These are phyloP conservation scores for Phaeoacremonium minimum DNA, from an alignment of 2,329 filamentous ascomycete species.

Conservation along the genomic window DNA sequence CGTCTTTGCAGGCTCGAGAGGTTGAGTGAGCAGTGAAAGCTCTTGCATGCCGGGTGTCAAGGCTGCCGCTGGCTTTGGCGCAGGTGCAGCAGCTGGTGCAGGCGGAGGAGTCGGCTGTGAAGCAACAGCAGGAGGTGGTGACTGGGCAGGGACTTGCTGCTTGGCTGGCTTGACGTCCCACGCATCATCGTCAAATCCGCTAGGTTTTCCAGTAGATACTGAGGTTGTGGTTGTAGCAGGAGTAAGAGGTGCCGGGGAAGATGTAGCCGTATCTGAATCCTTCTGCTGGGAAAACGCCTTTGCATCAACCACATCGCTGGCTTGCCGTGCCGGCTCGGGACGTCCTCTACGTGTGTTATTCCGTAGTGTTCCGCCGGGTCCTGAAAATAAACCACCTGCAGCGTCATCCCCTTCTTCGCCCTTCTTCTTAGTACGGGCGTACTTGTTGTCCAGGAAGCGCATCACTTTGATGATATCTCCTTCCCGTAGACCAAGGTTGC, in stretches of 20 bases:
- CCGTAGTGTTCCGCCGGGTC: constrained; percentile 81
- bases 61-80: constrained; percentile 34
- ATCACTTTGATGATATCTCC: constrained; percentile 96
- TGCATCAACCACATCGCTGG: constrained; percentile 82
- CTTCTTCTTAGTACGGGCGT: constrained; percentile 59
- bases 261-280: constrained; percentile 34
- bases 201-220: constrained; percentile 14
- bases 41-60: constrained; percentile 66
- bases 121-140: constrained; percentile 25
- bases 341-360: constrained; percentile 95
- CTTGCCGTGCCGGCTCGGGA: constrained; percentile 80
- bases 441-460: constrained; percentile 81
- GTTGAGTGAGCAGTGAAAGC: constrained; percentile 47
- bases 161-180: constrained; percentile 91
- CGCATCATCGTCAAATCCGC: constrained; percentile 90
- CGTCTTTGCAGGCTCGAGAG: constrained; percentile 46
- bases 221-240: constrained; percentile 13
- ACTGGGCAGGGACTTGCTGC: constrained; percentile 28
- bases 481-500: constrained; percentile 89
- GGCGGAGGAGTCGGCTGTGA: constrained; percentile 30
- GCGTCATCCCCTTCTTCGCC: constrained; percentile 56
- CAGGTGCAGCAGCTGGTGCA: constrained; percentile 26
- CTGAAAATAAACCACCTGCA: constrained; percentile 75
- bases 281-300: constrained; percentile 72
- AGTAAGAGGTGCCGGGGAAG: constrained; percentile 18